These are phyloP conservation scores for Blepharisma stoltei DNA, from an alignment of 73 alveolate species.

Conservation along the genomic window DNA sequence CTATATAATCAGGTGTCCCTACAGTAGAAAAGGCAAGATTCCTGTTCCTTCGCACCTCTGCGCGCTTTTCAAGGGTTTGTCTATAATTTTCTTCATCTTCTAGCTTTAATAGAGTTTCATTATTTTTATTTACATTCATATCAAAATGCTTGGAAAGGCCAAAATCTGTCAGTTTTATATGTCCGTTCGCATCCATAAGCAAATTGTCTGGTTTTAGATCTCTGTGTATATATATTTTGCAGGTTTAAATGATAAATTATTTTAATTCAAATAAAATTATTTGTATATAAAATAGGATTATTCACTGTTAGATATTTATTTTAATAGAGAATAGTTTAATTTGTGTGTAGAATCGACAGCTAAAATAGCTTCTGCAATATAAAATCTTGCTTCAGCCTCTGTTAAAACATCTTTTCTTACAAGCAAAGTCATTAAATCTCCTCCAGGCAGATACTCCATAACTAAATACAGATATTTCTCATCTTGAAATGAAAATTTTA, in stretches of 20 bases:
- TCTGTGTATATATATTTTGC: constrained; percentile 59
- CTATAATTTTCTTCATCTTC: constrained; percentile 26
- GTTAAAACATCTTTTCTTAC: constrained; percentile 61
- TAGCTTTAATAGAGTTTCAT: constrained; percentile 40
- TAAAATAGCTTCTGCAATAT: constrained; percentile 63
- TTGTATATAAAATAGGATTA: no score
- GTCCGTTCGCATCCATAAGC: constrained; percentile 59
- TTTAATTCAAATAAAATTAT: no score
- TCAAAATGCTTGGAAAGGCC: constrained; percentile 57
- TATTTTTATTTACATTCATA: constrained; percentile 49
- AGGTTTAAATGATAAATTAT: no score
- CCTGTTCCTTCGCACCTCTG: constrained; percentile 48
- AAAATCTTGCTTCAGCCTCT: constrained; percentile 60
- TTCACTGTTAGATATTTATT: no score
- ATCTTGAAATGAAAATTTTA: constrained; percentile 70
- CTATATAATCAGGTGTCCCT: constrained; percentile 15
- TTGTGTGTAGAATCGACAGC: constrained; percentile 61
- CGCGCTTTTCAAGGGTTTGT: constrained; percentile 30
- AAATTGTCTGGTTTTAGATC: constrained; percentile 67
- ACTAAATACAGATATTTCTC: constrained; percentile 57
- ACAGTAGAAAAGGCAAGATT: constrained; percentile 33
- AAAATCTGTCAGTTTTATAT: constrained; percentile 63
- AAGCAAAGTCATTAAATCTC: constrained; percentile 64
- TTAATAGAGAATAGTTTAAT: constrained; percentile 53
- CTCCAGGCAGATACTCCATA: constrained; percentile 67